phyloP scores from a whole-genome alignment of 2,329 filamentous ascomycete genomes.

The Diaporthe nobilis region DNA sequence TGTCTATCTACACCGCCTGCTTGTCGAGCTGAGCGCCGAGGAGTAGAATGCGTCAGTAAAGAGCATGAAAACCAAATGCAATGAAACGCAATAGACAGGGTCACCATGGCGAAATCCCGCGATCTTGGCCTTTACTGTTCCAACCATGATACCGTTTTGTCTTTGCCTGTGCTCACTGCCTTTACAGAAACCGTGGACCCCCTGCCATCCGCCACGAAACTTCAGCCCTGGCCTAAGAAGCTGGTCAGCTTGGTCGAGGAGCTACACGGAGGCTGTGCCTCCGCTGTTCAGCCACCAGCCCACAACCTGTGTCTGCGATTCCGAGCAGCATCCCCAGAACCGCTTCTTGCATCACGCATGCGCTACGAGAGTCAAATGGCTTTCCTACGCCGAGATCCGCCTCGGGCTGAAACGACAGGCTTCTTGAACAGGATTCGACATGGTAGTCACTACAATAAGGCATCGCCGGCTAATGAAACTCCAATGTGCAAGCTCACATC shows the following conservation, averaged over 20 bases:
- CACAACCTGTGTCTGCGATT: not conserved
- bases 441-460: not conserved
- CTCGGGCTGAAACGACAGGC: not conserved
- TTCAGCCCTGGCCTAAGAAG: not conserved
- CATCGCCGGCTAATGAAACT: not conserved
- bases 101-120: constrained; percentile 1
- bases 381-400: not conserved
- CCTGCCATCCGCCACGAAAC: not conserved
- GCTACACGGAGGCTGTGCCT: not conserved
- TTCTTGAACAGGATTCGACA: not conserved
- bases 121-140: not conserved
- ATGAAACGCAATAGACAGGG: constrained; percentile 30
- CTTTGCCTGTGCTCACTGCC: not conserved
- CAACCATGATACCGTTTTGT: not conserved
- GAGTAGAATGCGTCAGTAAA: constrained; percentile 31
- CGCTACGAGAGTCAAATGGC: too few species aligned
- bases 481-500: not conserved
- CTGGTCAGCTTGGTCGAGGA: not conserved
- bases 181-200: not conserved
- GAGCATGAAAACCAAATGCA: constrained; percentile 21
- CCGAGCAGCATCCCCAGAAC: not conserved
- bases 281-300: not conserved
- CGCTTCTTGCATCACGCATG: too few species aligned
- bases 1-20: constrained; percentile 24
- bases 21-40: constrained; percentile 4